Evolutionary conservation across 306 rosid species (phyloP), one percentile per base, ranked within the genome.

Genomic region (Oemleria cerasiformis): DNA sequence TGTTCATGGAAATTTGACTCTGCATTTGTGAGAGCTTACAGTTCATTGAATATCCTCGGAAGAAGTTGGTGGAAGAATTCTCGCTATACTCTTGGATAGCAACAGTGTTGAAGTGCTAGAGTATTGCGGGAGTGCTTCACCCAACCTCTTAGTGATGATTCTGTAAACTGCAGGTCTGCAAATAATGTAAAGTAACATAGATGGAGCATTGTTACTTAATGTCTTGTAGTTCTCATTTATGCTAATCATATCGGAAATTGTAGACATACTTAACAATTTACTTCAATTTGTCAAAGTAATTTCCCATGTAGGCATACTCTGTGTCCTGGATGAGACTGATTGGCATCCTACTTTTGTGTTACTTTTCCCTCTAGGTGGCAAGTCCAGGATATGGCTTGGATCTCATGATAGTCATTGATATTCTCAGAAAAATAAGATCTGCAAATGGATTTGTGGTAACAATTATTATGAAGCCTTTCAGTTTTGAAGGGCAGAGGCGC

Each of bases 331-430:
- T n/a, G n/a, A n/a, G n/a, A n/a, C n/a, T 73, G 48, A 56, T 45
- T n/a, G 17, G 56, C 59, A 71, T 70, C 17, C 25, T 5, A 16
- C 25, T 30, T 41, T 72, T 40, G 36, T 47, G 34, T 50, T 72
- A 15, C 58, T 40, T 49, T 68, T 44, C 40, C 71, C 43, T 77
- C 56, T 79, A 94, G 98, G 98, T 94, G 80, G 96, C 91, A 65
- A 94, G 98, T 82, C 91, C 96, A 59, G 98, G 97, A 70, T 89
- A 94, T 82, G 95, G 96, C 71, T 77, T 76, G 68, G 96, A 89
- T 78, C 80, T 87, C 76, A 73, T 80, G 25, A 79, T 84, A 68
- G 91, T 87, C 19, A 75, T 82, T 44, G 88, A 87, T 73, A 81
- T 89, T 82, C 83, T 94, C 51, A 86, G 85, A 73, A 74, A 84